Conservation (phyloP, 2,329 filamentous ascomycete genomes). For the Claviceps citrina region DNA sequence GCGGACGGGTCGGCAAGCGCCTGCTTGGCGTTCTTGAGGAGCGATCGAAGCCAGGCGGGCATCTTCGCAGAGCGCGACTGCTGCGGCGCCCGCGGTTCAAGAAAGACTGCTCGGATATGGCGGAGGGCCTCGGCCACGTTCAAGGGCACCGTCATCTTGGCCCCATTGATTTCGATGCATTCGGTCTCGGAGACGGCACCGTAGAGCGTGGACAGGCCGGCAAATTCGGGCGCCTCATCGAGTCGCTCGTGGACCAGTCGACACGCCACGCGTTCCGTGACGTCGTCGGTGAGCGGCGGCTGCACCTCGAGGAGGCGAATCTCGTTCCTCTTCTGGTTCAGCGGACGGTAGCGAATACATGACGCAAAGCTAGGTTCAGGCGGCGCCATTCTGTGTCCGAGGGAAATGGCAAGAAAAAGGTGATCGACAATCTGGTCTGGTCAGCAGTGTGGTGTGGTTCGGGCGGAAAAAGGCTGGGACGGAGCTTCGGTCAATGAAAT, state of each 20-base stretch:
- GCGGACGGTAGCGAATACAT: constrained; percentile 8
- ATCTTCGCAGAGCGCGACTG: constrained; percentile 7
- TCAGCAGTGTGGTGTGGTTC: no score
- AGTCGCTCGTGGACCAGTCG: constrained; percentile 18
- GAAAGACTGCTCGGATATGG: constrained; percentile 20
- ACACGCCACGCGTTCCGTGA: constrained; percentile 17
- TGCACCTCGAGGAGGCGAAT: constrained; percentile 20
- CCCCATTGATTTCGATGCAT: constrained; percentile 15
- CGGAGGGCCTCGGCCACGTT: constrained; percentile 17
- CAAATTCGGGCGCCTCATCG: constrained; percentile 13
- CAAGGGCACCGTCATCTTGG: constrained; percentile 13
- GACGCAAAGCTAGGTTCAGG: not conserved
- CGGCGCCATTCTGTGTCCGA: no score
- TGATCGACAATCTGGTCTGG: no score
- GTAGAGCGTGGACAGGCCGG: constrained; percentile 17
- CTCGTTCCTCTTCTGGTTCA: constrained; percentile 13
- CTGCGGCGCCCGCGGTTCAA: constrained; percentile 7
- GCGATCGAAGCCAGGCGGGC: constrained; percentile 10
- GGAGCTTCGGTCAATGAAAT: no score
- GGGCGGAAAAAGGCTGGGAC: no score
- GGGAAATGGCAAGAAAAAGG: no score
- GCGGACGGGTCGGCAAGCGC: constrained; percentile 4
- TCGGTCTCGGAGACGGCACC: constrained; percentile 16
- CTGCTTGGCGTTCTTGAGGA: constrained; percentile 8
- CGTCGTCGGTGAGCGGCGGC: constrained; percentile 11